Evolutionary conservation across 768 basidiomycete species (phyloP).

Genomic region (Xerocomellus amylosporus): DNA sequence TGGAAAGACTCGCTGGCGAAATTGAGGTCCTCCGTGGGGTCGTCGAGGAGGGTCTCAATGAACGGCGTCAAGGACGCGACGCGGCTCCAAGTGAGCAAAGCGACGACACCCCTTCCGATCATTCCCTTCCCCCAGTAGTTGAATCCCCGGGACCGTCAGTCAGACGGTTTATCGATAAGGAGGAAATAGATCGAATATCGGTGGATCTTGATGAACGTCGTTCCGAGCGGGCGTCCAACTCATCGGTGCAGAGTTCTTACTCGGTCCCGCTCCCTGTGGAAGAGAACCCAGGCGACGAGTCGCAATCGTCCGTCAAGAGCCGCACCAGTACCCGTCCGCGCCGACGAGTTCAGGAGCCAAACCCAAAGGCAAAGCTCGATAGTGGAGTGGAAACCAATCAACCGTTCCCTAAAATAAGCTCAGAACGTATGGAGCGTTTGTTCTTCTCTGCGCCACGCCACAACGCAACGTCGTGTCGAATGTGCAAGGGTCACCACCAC

Average conservation of each 20-base stretch:
- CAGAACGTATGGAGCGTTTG: constrained; percentile 69
- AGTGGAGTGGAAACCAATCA: constrained; percentile 32
- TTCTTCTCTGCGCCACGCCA: constrained; percentile 83
- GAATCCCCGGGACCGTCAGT: constrained; percentile 9
- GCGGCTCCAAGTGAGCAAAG: constrained; percentile 12
- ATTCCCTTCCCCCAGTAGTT: neutral
- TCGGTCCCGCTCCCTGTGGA: constrained; percentile 4
- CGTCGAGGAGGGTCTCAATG: constrained; percentile 82
- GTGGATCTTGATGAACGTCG: constrained; percentile 67
- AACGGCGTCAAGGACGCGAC: constrained; percentile 59
- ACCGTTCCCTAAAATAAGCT: constrained; percentile 83
- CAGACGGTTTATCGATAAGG: constrained; percentile 49
- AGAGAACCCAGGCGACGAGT: neutral
- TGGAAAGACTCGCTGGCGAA: constrained; percentile 80
- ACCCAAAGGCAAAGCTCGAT: constrained; percentile 9
- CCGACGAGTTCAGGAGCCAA: constrained; percentile 1
- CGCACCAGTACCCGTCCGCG: neutral
- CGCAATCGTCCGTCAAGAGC: constrained; percentile 1
- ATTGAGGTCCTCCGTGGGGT: constrained; percentile 84
- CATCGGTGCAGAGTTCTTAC: constrained; percentile 21
- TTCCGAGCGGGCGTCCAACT: constrained; percentile 43
- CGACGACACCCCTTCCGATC: neutral
- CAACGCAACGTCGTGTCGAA: constrained; percentile 59
- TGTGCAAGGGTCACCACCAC: constrained; percentile 54
- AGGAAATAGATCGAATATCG: constrained; percentile 61